Percentiles rank a stretch among this genome's conserved stretches.
Evolutionary conservation across 352 stramenopile species (phyloP).

Genomic region (Elongisporangium prolatum): DNA sequence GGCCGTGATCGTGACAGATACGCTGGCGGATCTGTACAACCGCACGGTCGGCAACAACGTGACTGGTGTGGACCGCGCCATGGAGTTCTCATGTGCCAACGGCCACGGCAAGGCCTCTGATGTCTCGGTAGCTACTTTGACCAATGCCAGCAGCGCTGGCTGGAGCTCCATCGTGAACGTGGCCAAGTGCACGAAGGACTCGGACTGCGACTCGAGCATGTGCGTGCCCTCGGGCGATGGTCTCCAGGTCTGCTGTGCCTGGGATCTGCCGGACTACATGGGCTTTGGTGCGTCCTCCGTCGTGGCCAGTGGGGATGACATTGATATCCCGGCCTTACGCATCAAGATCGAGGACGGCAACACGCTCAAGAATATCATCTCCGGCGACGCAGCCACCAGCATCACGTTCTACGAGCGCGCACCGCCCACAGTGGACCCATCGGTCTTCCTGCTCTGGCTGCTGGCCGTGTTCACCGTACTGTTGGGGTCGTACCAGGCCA

Average conservation of each 20-base stretch:
- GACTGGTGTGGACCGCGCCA: slow-evolving; percentile 24
- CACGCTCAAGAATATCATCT: slow-evolving; percentile 38
- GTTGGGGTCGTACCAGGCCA: slow-evolving; percentile 66
- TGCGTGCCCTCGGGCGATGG: slow-evolving; percentile 54
- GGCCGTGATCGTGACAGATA: slow-evolving; percentile 74
- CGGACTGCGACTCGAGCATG: slow-evolving; percentile 45
- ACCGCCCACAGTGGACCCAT: slow-evolving; percentile 47
- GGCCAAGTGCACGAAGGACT: slow-evolving; percentile 30
- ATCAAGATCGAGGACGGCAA: slow-evolving; percentile 58
- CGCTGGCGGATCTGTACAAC: slow-evolving; percentile 65
- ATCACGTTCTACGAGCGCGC: slow-evolving; percentile 68
- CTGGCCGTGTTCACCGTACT: slow-evolving; percentile 72
- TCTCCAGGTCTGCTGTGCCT: slow-evolving; percentile 71
- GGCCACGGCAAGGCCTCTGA: slow-evolving; percentile 25
- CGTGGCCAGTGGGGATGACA: slow-evolving; percentile 28
- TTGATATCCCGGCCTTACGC: slow-evolving; percentile 68
- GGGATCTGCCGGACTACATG: slow-evolving; percentile 74
- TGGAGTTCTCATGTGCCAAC: slow-evolving; percentile 62
- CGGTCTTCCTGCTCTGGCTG: slow-evolving; percentile 72
- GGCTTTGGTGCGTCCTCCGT: slow-evolving; percentile 36
- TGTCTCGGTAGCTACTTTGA: slow-evolving; percentile 20
- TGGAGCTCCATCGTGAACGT: slow-evolving; percentile 40
- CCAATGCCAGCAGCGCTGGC: slow-evolving; percentile 13
- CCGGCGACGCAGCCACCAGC: slow-evolving; percentile 1
- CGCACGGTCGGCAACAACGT: slow-evolving; percentile 25